phyloP scores from a whole-genome alignment of 148 eudicot species.

The Persicaria tinctoria region DNA sequence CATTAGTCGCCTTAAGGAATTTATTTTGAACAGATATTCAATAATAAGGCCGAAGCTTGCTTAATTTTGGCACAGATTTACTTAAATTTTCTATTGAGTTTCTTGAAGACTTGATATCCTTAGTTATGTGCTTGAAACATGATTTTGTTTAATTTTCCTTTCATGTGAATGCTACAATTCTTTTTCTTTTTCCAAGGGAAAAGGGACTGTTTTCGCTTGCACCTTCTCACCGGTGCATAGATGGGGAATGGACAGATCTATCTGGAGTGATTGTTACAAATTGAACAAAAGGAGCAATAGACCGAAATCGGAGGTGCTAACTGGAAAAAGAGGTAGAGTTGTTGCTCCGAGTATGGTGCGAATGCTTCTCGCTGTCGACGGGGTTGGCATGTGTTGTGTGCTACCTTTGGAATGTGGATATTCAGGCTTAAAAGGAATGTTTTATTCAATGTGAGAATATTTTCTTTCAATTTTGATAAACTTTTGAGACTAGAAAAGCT shows the following conservation, averaged over 20 bases:
- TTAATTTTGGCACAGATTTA: too few relatives aligned
- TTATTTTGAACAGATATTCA: background rate
- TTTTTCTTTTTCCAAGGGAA: slow-evolving; percentile 31
- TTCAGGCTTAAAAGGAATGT: too few relatives aligned
- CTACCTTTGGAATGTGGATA: too few relatives aligned
- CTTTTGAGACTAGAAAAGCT: too few relatives aligned
- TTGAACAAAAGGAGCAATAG: slow-evolving; percentile 48
- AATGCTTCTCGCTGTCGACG: slow-evolving; percentile 52
- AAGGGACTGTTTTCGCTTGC: slow-evolving; percentile 50
- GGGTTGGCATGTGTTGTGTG: slow-evolving; percentile 48
- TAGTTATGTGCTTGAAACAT: background rate
- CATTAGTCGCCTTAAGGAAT: background rate
- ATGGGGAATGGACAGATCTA: slow-evolving; percentile 63
- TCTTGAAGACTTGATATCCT: background rate
- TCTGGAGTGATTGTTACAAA: slow-evolving; percentile 59
- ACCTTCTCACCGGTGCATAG: slow-evolving; percentile 66
- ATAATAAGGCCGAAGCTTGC: background rate
- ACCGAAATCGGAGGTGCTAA: slow-evolving; percentile 55
- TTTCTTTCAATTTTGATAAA: too few relatives aligned
- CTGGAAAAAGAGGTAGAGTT: slow-evolving; percentile 74
- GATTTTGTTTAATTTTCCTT: background rate
- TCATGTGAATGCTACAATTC: background rate
- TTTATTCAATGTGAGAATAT: too few relatives aligned
- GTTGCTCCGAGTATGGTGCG: slow-evolving; percentile 58
- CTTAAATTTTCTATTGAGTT: too few relatives aligned